phyloP scores from a whole-genome alignment of 257 asterid genomes.

The Forsythia suspensa region DNA sequence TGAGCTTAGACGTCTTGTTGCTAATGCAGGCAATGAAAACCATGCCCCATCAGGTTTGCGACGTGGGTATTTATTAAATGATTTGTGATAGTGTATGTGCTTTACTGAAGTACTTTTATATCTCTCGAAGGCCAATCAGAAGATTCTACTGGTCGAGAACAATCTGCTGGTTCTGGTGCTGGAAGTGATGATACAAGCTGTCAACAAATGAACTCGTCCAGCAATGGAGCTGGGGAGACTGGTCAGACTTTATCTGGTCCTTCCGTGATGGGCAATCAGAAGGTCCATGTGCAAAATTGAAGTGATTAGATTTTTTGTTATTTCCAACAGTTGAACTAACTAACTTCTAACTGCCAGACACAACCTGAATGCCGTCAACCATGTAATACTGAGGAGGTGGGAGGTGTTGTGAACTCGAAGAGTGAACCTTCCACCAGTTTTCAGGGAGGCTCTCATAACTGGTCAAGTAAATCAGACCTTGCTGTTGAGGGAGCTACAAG shows the following conservation, averaged over 20 bases:
- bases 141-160: constrained; percentile 39
- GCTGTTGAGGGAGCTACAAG: constrained; percentile 35
- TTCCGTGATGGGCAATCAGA: constrained; percentile 21
- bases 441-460: constrained; percentile 21
- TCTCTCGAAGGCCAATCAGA: constrained; percentile 43
- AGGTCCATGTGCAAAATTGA: constrained; percentile 22
- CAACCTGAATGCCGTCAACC: constrained; percentile 20
- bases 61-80: background rate
- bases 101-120: constrained; percentile 15
- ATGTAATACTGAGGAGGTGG: constrained; percentile 9
- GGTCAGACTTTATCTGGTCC: constrained; percentile 10
- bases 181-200: constrained; percentile 28
- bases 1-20: constrained; percentile 32
- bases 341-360: constrained; percentile 31
- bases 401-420: constrained; percentile 17
- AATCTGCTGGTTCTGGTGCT: constrained; percentile 28
- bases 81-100: background rate
- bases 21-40: constrained; percentile 30
- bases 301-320: constrained; percentile 13
- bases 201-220: constrained; percentile 24
- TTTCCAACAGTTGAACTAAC: constrained; percentile 15
- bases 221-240: constrained; percentile 12
- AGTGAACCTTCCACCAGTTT: constrained; percentile 35
- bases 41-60: constrained; percentile 42
- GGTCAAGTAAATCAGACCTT: constrained; percentile 28